Percentiles rank a stretch among this genome's conserved stretches.
These are phyloP conservation scores for Anthracocystis panici-leucophaei DNA, from an alignment of 1,284 basidiomycete species.

Conservation along the genomic window DNA sequence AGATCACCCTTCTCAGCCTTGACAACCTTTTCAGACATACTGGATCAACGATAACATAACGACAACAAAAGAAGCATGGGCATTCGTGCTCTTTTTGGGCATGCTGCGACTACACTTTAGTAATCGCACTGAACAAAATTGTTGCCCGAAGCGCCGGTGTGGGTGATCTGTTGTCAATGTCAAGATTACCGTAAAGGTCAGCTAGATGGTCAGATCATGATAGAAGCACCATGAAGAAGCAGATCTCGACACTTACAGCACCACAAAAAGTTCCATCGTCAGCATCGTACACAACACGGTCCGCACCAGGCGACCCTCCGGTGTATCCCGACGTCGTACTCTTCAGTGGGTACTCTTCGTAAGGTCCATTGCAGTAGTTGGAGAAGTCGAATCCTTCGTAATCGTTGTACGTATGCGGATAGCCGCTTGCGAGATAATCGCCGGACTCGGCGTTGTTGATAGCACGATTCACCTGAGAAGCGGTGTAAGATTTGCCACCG, in stretches of 20 bases:
- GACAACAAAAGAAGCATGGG: not conserved
- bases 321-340: slow-evolving; percentile 31
- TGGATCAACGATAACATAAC: not conserved
- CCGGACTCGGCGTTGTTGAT: slow-evolving; percentile 49
- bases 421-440: slow-evolving; percentile 29
- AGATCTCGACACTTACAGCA: slow-evolving; percentile 24
- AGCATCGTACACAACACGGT: slow-evolving; percentile 54
- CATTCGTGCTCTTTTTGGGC: slow-evolving; percentile 1
- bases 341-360: slow-evolving; percentile 46
- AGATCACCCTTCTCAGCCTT: too few relatives aligned
- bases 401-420: slow-evolving; percentile 55
- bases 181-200: not conserved
- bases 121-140: slow-evolving; percentile 56
- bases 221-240: too few relatives aligned
- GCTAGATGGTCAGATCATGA: not conserved
- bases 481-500: slow-evolving; percentile 40
- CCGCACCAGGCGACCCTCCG: slow-evolving; percentile 57
- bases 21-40: not conserved
- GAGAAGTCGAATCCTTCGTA: slow-evolving; percentile 59
- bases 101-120: slow-evolving; percentile 8
- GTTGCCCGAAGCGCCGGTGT: slow-evolving; percentile 57
- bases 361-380: slow-evolving; percentile 48
- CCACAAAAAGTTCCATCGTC: slow-evolving; percentile 50
- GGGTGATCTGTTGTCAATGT: slow-evolving; percentile 39
- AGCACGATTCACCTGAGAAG: slow-evolving; percentile 43